These are phyloP conservation scores for Coccomyxa sp. DNA, from an alignment of 139 green algal genomes.

Conservation along the genomic window DNA sequence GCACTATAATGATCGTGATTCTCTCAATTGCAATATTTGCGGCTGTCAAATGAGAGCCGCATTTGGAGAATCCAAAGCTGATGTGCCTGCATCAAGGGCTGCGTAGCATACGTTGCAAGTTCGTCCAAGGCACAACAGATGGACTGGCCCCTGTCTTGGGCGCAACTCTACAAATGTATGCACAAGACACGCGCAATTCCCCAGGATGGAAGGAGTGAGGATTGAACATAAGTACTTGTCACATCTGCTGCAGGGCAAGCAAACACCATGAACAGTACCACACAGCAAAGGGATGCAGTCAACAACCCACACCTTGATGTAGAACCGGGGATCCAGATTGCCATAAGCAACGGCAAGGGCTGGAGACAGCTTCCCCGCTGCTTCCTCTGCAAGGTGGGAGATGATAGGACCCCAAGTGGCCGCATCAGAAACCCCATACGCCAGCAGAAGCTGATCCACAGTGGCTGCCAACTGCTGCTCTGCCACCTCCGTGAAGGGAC, in stretches of 20 bases:
- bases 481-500: conserved; percentile 26
- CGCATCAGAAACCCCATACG: conserved; percentile 33
- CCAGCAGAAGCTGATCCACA: conserved; percentile 57
- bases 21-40: no score
- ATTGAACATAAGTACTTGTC: background rate
- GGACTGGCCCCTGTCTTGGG: no score
- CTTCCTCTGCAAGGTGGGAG: conserved; percentile 39
- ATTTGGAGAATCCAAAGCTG: no score
- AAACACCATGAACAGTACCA: background rate
- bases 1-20: no score
- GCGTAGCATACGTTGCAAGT: no score
- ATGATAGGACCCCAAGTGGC: conserved; percentile 47
- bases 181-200: no score
- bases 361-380: conserved; percentile 38
- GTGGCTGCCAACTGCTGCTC: conserved; percentile 51
- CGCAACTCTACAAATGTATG: no score
- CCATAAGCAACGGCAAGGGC: conserved; percentile 30
- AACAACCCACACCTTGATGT: conserved; percentile 55
- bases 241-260: background rate
- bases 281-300: background rate
- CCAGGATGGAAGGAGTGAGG: no score
- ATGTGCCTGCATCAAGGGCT: no score
- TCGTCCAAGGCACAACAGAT: no score
- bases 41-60: no score
- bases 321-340: conserved; percentile 49